phyloP scores from a whole-genome alignment of 768 basidiomycete species.

The Suillus tomentosus region DNA sequence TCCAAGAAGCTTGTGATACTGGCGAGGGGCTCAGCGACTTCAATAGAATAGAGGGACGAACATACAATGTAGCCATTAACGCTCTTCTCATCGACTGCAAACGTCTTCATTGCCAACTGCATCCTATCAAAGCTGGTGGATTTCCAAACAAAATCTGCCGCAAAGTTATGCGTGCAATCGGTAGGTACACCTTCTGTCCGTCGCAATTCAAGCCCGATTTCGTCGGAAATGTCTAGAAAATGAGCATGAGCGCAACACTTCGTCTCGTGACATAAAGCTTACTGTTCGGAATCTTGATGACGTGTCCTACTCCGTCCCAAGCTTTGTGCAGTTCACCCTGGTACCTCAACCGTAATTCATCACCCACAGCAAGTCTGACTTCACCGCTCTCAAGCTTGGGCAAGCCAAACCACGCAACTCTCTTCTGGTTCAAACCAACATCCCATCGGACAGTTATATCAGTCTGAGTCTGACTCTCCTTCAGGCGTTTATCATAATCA shows the following conservation, averaged over 20 bases:
- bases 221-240: constrained; percentile 90
- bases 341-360: constrained; percentile 90
- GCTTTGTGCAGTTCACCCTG: constrained; percentile 85
- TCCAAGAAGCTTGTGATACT: constrained; percentile 98
- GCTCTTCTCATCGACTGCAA: constrained; percentile 98
- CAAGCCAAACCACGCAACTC: constrained; percentile 96
- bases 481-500: constrained; percentile 96
- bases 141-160: constrained; percentile 99
- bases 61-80: constrained; percentile 97
- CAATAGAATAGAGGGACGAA: constrained; percentile 14
- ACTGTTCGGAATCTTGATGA: constrained; percentile 99
- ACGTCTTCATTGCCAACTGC: constrained; percentile 99
- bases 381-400: constrained; percentile 99
- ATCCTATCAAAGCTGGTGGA: constrained; percentile 99
- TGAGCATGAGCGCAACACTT: constrained; percentile 14
- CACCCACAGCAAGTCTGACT: constrained; percentile 94
- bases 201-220: constrained; percentile 92
- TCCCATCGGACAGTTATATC: constrained; percentile 98
- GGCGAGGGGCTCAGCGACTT: constrained; percentile 15
- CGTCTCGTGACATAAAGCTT: constrained; percentile 31
- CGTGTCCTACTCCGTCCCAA: constrained; percentile 98
- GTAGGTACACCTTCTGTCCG: constrained; percentile 91
- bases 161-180: constrained; percentile 92
- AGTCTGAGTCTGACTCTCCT: constrained; percentile 98
- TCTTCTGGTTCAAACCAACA: constrained; percentile 96